phyloP scores from a whole-genome alignment of 2,329 filamentous ascomycete genomes.

The Tolypocladium nubicola region DNA sequence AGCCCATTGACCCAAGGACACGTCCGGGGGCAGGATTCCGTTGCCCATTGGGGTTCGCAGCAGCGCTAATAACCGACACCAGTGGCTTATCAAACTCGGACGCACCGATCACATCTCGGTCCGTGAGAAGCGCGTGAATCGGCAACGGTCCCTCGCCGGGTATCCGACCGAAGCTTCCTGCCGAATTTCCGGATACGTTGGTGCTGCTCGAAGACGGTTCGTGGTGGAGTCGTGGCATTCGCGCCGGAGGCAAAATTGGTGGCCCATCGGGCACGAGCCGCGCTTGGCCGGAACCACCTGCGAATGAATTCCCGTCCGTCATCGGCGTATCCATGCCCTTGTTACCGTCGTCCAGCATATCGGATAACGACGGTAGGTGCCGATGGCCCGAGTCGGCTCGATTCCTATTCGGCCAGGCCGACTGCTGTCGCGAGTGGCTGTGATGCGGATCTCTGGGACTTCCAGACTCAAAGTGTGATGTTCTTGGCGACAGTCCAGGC shows the following conservation, averaged over 20 bases:
- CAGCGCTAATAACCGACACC: neutral
- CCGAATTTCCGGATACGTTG: conserved; percentile 28
- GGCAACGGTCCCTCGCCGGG: conserved; percentile 40
- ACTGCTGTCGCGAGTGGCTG: conserved; percentile 14
- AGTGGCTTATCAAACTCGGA: conserved; percentile 6
- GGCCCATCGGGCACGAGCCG: conserved; percentile 14
- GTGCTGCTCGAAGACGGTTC: conserved; percentile 36
- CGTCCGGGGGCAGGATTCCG: conserved; percentile 11
- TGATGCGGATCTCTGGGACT: conserved; percentile 16
- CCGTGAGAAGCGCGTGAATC: conserved; percentile 41
- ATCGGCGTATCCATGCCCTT: conserved; percentile 8
- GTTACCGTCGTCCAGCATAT: conserved; percentile 31
- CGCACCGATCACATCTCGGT: conserved; percentile 19
- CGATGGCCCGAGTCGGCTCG: conserved; percentile 16
- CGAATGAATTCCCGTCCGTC: conserved; percentile 2
- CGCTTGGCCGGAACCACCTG: neutral
- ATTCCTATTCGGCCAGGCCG: conserved; percentile 9
- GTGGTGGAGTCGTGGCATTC: conserved; percentile 29
- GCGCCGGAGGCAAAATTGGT: conserved; percentile 15
- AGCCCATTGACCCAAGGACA: conserved; percentile 17
- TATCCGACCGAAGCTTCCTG: conserved; percentile 24
- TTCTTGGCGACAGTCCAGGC: conserved; percentile 29
- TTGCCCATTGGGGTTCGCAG: conserved; percentile 15
- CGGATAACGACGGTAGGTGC: conserved; percentile 34
- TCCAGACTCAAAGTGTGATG: conserved; percentile 22